Percentiles rank a stretch among this genome's conserved stretches.
Conservation (phyloP, 2,329 filamentous ascomycete genomes). For the Davidsoniella eucalypti region DNA sequence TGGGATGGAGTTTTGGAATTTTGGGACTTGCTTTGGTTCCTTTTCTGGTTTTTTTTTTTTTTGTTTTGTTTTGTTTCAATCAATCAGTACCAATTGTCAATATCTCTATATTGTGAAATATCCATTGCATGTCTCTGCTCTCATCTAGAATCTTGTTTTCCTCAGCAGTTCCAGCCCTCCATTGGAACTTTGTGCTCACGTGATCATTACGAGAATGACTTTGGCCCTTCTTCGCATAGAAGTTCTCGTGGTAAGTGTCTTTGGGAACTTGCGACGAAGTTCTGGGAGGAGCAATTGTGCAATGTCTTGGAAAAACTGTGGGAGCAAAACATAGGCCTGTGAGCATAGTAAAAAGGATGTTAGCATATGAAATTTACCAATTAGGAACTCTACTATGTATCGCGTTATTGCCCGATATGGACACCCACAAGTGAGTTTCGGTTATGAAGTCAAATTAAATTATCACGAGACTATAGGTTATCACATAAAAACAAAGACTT, state of each 20-base stretch:
- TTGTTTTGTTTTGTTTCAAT: no score
- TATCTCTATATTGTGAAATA: no score
- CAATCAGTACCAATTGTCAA: no score
- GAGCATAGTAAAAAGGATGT: background rate
- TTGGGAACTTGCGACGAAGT: slow-evolving; percentile 35
- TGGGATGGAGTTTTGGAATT: no score
- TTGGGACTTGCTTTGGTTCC: no score
- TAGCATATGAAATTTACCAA: no score
- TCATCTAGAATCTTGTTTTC: background rate
- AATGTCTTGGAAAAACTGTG: slow-evolving; percentile 51
- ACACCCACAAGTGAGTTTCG: no score
- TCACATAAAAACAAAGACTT: background rate
- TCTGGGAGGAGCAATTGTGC: slow-evolving; percentile 50
- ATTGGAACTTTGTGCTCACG: background rate
- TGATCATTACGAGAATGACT: background rate
- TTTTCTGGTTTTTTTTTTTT: no score
- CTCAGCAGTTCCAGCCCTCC: slow-evolving; percentile 1
- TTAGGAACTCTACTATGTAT: background rate
- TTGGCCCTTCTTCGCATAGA: slow-evolving; percentile 24
- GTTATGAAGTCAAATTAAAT: no score
- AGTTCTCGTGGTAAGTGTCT: slow-evolving; percentile 45
- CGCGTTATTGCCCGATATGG: background rate
- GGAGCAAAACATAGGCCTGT: slow-evolving; percentile 44
- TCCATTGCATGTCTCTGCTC: no score
- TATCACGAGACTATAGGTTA: no score